Evolutionary conservation across 2,329 filamentous ascomycete species (phyloP).

Genomic region (Alternaria sp.): DNA sequence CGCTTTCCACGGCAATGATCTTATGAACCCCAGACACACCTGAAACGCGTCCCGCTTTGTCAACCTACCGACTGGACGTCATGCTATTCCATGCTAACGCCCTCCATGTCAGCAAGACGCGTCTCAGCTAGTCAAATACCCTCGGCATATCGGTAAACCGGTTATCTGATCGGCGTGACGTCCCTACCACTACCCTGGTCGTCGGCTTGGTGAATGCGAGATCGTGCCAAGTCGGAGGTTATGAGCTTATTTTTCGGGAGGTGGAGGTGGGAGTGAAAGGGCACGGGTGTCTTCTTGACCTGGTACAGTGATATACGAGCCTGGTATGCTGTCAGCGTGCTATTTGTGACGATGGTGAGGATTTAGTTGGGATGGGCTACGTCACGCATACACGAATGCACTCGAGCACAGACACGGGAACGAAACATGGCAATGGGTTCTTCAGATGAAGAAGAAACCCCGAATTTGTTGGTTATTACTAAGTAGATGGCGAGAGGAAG

Average conservation of each 20-base stretch:
- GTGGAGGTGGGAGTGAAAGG: not conserved
- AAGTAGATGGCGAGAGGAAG: not conserved
- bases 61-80: not conserved
- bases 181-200: not conserved
- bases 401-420: not conserved
- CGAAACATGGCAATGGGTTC: not conserved
- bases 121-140: not conserved
- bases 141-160: not conserved
- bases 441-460: not conserved
- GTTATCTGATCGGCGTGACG: not conserved
- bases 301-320: not conserved
- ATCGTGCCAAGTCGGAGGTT: not conserved
- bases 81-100: not conserved
- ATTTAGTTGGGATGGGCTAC: not conserved
- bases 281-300: not conserved
- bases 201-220: not conserved
- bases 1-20: not conserved
- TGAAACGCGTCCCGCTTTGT: not conserved
- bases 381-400: not conserved
- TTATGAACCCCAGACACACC: not conserved
- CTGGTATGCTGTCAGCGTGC: not conserved
- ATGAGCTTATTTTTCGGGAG: not conserved
- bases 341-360: not conserved
- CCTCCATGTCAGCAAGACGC: not conserved
- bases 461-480: not conserved